phyloP scores from a whole-genome alignment of 2,329 filamentous ascomycete species.

The Didymella pinodella region DNA sequence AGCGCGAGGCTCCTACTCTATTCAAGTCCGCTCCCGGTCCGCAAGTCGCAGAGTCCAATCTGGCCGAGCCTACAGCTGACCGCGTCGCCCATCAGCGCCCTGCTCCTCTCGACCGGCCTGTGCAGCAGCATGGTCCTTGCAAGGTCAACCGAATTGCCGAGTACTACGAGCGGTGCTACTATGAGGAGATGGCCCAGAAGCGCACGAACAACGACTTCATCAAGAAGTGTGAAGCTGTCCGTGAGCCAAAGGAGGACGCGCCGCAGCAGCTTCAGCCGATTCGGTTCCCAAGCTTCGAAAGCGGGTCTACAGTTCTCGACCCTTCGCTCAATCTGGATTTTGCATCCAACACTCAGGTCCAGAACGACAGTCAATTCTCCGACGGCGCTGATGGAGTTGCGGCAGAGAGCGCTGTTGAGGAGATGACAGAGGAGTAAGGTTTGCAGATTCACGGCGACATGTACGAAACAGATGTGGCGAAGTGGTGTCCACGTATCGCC shows the following conservation, averaged over 20 bases:
- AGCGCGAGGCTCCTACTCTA: background rate
- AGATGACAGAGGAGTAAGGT: background rate
- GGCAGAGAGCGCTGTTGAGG: background rate
- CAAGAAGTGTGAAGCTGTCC: slow-evolving; percentile 7
- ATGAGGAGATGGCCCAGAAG: background rate
- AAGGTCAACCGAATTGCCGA: background rate
- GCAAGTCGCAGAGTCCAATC: background rate
- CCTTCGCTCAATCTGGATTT: background rate
- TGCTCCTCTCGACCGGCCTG: background rate
- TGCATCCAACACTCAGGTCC: background rate
- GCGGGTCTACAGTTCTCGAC: background rate
- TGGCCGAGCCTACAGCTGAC: background rate
- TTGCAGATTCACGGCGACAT: too few species aligned
- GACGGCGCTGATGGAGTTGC: background rate
- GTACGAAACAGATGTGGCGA: background rate
- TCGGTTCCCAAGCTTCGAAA: background rate
- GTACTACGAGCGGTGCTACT: background rate
- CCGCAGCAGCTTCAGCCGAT: background rate
- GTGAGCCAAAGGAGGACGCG: background rate
- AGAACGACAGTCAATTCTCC: background rate
- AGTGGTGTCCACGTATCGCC: background rate
- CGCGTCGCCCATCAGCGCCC: background rate
- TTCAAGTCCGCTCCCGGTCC: background rate
- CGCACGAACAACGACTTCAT: background rate
- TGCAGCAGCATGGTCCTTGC: background rate